These are phyloP conservation scores for Laetiporus sulphureus DNA, from an alignment of 1,284 basidiomycete genomes.

Conservation along the genomic window DNA sequence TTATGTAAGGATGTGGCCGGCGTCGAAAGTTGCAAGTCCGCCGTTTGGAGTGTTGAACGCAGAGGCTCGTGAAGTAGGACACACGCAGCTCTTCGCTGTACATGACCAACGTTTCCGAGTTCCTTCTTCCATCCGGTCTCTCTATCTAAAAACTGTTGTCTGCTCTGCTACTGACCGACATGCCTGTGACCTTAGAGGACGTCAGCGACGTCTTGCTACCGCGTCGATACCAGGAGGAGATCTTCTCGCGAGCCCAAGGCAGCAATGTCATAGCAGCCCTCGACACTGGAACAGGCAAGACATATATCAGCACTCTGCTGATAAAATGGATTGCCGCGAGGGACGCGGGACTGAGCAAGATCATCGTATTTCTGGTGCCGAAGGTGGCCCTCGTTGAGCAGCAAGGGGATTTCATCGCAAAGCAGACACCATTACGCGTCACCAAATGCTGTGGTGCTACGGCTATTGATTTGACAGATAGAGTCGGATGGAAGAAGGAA, in stretches of 20 bases:
- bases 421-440: slow-evolving; percentile 59
- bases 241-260: slow-evolving; percentile 63
- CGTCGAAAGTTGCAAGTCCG: too few species aligned
- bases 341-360: slow-evolving; percentile 40
- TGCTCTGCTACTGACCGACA: too few species aligned
- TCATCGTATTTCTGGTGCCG: slow-evolving; percentile 71
- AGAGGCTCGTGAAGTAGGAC: too few species aligned
- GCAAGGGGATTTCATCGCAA: slow-evolving; percentile 63
- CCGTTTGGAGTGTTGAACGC: too few species aligned
- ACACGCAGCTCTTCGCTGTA: too few species aligned
- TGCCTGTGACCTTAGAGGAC: slow-evolving; percentile 18
- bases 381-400: slow-evolving; percentile 79
- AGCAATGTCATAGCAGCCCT: slow-evolving; percentile 73
- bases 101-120: too few species aligned
- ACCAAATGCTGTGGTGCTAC: slow-evolving; percentile 61
- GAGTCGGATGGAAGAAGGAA: slow-evolving; percentile 55
- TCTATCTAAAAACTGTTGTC: too few species aligned
- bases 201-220: slow-evolving; percentile 33
- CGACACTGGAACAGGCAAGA: slow-evolving; percentile 78
- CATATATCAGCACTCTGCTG: slow-evolving; percentile 72
- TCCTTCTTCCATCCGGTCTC: too few species aligned
- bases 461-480: slow-evolving; percentile 64
- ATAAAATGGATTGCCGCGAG: slow-evolving; percentile 66
- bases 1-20: too few species aligned
- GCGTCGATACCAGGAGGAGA: slow-evolving; percentile 66